phyloP scores from a whole-genome alignment of 192 early-diverging fungal species.

The Backusella morwellensis region DNA sequence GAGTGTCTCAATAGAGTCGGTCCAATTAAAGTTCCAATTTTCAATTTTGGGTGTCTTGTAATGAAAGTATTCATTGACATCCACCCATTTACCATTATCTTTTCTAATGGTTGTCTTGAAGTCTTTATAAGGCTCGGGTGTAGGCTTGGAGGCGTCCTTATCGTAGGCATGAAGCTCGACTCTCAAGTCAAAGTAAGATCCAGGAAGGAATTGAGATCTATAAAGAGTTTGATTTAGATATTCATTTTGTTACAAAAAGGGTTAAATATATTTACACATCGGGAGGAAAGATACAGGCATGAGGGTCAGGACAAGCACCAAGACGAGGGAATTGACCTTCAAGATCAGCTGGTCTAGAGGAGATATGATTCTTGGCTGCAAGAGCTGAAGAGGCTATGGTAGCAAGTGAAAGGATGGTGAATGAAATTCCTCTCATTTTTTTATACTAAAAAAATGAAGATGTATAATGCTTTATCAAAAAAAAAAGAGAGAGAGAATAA shows the following conservation, averaged over 20 bases:
- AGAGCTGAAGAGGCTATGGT: not conserved
- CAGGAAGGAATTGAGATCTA: conserved; percentile 56
- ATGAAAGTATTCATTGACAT: conserved; percentile 45
- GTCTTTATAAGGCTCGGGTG: conserved; percentile 30
- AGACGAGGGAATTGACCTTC: conserved; percentile 48
- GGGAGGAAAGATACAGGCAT: conserved; percentile 48
- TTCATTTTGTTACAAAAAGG: not conserved
- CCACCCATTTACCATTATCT: conserved; percentile 29
- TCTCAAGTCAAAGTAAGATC: conserved; percentile 57
- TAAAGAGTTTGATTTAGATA: not conserved
- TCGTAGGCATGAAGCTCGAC: conserved; percentile 59
- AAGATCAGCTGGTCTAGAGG: conserved; percentile 24
- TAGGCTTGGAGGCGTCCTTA: conserved; percentile 35
- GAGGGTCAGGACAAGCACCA: conserved; percentile 44
- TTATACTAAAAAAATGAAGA: not conserved
- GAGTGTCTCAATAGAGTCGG: conserved; percentile 39
- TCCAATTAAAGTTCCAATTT: conserved; percentile 53
- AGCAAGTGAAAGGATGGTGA: conserved; percentile 17
- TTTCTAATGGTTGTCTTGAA: conserved; percentile 49
- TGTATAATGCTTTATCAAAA: not conserved
- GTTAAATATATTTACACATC: conserved; percentile 33
- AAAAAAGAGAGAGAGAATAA: not conserved
- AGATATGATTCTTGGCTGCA: not conserved
- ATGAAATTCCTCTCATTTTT: conserved; percentile 9
- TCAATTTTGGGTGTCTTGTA: conserved; percentile 28